Base-by-base conservation (phyloP, 306 rosid genomes). In the Pyrus pyrifolia region DNA sequence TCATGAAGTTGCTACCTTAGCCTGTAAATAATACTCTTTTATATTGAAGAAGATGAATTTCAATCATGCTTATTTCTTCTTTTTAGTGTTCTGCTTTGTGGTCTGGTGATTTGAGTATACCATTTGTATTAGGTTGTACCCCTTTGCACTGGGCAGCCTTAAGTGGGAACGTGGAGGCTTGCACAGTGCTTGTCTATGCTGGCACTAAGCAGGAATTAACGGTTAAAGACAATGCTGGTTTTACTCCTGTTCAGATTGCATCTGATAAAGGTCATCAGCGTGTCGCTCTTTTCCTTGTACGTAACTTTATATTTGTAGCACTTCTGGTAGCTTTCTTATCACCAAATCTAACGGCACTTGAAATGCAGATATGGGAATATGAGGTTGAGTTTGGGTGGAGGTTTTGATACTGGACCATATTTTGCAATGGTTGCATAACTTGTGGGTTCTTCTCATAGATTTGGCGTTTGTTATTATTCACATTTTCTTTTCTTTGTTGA, bases 111-210 rank as follows among this genome's bases (percentile, higher is more conserved):
- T 58, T 77, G 22, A 61, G 51, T 72, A 68, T 79, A 73, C 78
- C 72, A 73, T 77, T 15, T 15, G 64, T 59, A 53, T 76, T 80
- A 92, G 98, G 98, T 81, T 89, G 97, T 87, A 89, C 98, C 23
- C 97, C 98, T 1, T 76, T 95, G 92, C 98, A 95, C 80, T 95
- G 97, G 98, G 97, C 97, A 85, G 93, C 96, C 67, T 62, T 85
- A 81, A 65, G 84, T 70, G 98, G 97, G 79, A 65, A 89, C 67
- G 65, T 88, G 79, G 97, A 95, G 81, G 97, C 85, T 35, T 95
- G 98, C 51, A 84, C 97, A 46, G 91, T 95, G 70, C 98, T 95
- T 82, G 93, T 95, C 66, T 96, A 95, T 83, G 86, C 97, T 12
- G 96, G 98, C 82, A 81, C 90, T 30, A 95, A 95, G 87, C 81